Percentiles rank a stretch among this genome's conserved stretches.
phyloP scores from a whole-genome alignment of 192 early-diverging fungal species.

The Coemansia guatemalensis region DNA sequence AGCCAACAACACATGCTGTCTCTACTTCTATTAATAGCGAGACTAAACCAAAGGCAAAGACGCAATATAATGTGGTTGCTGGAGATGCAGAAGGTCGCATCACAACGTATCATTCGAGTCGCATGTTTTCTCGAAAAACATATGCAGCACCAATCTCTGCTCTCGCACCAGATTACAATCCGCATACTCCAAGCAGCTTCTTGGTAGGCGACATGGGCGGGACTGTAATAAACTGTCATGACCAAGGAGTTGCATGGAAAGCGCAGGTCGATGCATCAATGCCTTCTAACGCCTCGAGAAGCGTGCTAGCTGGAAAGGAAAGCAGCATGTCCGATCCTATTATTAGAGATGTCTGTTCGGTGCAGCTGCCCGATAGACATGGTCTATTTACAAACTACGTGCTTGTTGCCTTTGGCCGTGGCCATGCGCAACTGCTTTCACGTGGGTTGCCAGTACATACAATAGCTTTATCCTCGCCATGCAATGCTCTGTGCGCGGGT shows the following conservation, averaged over 20 bases:
- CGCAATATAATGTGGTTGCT: conserved; percentile 28
- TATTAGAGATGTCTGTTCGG: conserved; percentile 29
- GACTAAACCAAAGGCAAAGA: not conserved
- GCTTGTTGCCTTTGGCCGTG: conserved; percentile 21
- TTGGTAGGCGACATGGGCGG: conserved; percentile 48
- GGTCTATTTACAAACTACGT: conserved; percentile 45
- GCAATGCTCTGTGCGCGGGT: conserved; percentile 29
- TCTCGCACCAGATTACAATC: conserved; percentile 30
- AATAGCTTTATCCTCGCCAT: conserved; percentile 19
- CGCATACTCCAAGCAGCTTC: conserved; percentile 33
- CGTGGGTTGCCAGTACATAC: conserved; percentile 23
- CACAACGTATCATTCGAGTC: conserved; percentile 23
- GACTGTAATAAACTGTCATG: conserved; percentile 32
- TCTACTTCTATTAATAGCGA: not conserved
- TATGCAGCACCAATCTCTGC: conserved; percentile 39
- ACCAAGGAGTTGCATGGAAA: conserved; percentile 33
- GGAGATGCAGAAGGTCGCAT: conserved; percentile 44
- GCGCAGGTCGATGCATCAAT: conserved; percentile 15
- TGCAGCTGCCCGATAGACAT: conserved; percentile 27
- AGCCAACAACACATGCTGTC: not conserved
- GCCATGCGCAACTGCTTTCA: conserved; percentile 31
- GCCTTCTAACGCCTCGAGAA: not conserved
- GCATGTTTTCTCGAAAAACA: conserved; percentile 37
- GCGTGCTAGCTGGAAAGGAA: not conserved
- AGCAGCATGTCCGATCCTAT: not conserved